Evolutionary conservation across 352 stramenopile genomes (phyloP), one percentile per base, ranked within the genome.

Genomic region (Phytophthora cajani): DNA sequence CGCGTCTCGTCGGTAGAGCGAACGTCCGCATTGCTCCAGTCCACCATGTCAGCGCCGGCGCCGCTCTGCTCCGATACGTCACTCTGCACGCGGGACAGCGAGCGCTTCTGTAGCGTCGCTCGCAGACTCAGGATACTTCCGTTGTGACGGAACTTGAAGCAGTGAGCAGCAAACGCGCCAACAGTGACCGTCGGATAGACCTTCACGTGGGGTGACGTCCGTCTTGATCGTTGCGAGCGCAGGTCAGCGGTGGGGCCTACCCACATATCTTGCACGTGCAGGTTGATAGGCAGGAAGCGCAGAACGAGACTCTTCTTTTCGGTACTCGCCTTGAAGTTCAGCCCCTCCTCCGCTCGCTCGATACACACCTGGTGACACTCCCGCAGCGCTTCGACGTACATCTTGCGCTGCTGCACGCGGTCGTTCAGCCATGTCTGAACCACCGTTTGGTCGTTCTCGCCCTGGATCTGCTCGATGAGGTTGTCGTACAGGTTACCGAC

Each of bases 191-290:
- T 89, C 36, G 85, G 75, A 71, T 94, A 94, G 33, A 79, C 74
- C 53, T 84, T 86, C 17, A 95, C 86, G 3, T 68, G 74, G 1
- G 69, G 64, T n/a, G 84, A 88, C 9, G 84, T 92, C 33, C 88
- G 79, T 33, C 86, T 74, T 27, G 81, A 84, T 40, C 79, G 71
- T 44, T 95, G 85, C 3, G 88, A 92, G 17, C 86, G 80, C 54
- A 95, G 66, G 19, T 92, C 81, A 2, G 81, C 60, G 2, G 79
- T 90, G 6, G 84, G 87, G 1, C 88, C 88, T 2, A 95, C 86
- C 85, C 86, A 95, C 81, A 95, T 89, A 19, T 95, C 88, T 72
- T 95, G 88, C 16, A 95, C 83, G 33, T 95, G 88, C 71, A 95
- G 49, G 52, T 95, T 95, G 59, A 93, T 89, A 11, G 88, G 86